These are phyloP conservation scores for Gracilaria gracilis DNA, from an alignment of 23 red algal genomes.

Conservation along the genomic window DNA sequence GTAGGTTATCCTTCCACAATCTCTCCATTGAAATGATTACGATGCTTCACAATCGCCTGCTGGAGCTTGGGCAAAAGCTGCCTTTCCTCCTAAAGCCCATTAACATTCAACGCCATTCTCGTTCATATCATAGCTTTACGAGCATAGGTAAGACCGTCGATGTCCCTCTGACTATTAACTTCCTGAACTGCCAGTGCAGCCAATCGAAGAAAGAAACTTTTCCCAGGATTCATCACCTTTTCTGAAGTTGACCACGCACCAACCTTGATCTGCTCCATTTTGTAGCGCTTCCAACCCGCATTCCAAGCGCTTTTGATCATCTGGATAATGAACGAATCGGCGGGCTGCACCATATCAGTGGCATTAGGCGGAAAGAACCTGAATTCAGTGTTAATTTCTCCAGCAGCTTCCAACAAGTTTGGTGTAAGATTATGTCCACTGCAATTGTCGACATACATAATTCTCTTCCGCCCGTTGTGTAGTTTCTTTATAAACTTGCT, in stretches of 20 bases:
- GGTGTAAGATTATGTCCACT: neutral
- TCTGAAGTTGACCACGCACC: neutral
- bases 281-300: neutral
- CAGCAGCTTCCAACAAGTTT: neutral
- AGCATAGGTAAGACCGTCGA: neutral
- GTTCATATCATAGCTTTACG: neutral
- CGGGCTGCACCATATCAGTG: slow-evolving; percentile 23
- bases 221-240: slow-evolving; percentile 36
- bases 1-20: neutral
- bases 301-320: slow-evolving; percentile 32
- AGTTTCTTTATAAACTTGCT: neutral
- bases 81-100: slow-evolving; percentile 2
- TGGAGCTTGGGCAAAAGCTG: slow-evolving; percentile 18
- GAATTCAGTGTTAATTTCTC: slow-evolving; percentile 6
- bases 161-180: slow-evolving; percentile 1
- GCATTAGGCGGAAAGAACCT: slow-evolving; percentile 12
- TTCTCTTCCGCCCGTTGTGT: neutral
- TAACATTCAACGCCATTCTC: slow-evolving; percentile 8
- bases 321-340: slow-evolving; percentile 44
- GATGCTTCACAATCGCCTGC: neutral
- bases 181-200: neutral
- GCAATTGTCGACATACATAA: slow-evolving; percentile 23
- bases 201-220: slow-evolving; percentile 22
- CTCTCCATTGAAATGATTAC: slow-evolving; percentile 14
- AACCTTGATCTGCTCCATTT: neutral